Evolutionary conservation across 2,329 filamentous ascomycete species (phyloP).

Genomic region (Epichloe hybrida): DNA sequence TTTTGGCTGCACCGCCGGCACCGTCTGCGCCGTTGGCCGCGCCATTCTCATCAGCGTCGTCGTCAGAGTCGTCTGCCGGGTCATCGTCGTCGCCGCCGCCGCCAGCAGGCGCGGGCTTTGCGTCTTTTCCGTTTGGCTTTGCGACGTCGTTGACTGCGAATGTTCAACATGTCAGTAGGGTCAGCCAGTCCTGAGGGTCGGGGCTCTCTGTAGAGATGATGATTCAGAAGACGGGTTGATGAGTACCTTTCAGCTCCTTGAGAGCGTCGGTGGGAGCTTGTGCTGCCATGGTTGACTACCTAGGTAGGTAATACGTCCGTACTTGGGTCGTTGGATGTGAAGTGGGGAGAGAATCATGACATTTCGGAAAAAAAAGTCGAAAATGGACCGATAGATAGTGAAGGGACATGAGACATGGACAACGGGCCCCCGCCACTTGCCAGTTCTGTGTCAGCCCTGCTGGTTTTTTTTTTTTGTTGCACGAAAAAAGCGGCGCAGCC

Average conservation of each 20-base stretch:
- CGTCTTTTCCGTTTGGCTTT: conserved; percentile 26
- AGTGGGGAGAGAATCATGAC: conserved; percentile 1
- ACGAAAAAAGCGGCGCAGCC: no score
- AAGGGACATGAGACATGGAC: no score
- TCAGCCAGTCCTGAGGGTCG: not conserved
- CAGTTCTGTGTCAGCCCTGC: not conserved
- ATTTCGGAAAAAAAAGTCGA: not conserved
- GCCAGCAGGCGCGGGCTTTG: conserved; percentile 24
- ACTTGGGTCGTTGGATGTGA: not conserved
- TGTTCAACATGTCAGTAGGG: not conserved
- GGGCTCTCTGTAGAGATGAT: not conserved
- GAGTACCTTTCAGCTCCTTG: conserved; percentile 29
- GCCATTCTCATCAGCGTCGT: conserved; percentile 36
- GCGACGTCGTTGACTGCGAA: conserved; percentile 26
- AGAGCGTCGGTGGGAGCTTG: conserved; percentile 30
- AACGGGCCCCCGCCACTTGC: not conserved
- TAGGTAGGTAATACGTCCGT: no score
- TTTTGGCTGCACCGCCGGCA: conserved; percentile 24
- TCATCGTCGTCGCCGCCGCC: conserved; percentile 23
- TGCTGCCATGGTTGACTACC: conserved; percentile 26
- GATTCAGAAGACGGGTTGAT: not conserved
- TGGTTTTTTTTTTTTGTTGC: no score
- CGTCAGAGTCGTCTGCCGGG: conserved; percentile 38
- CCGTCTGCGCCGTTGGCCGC: conserved; percentile 19
- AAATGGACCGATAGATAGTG: not conserved